Evolutionary conservation across 2,329 filamentous ascomycete genomes (phyloP).

Genomic region (Mariannaea sp.): DNA sequence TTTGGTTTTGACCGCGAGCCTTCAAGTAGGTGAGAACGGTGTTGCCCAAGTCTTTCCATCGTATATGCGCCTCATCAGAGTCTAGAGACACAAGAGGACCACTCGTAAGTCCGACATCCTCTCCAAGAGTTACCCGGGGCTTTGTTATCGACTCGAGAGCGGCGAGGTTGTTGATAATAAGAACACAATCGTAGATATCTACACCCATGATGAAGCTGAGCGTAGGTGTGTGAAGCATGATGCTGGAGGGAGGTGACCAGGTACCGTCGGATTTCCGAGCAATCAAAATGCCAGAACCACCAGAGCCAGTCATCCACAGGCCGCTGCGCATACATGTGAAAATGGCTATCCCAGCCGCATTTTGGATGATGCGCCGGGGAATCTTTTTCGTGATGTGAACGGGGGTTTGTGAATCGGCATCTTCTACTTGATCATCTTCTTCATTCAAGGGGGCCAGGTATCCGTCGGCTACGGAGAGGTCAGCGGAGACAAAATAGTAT

Average conservation of each 20-base stretch:
- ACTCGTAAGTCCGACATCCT: constrained; percentile 75
- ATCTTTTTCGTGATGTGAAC: constrained; percentile 76
- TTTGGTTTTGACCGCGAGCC: constrained; percentile 59
- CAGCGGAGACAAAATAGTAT: constrained; percentile 23
- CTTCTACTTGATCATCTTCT: constrained; percentile 39
- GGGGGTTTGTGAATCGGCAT: constrained; percentile 52
- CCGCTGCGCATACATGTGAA: constrained; percentile 97
- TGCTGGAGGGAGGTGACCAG: constrained; percentile 90
- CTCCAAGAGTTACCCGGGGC: constrained; percentile 77
- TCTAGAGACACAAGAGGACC: constrained; percentile 71
- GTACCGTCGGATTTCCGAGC: constrained; percentile 82
- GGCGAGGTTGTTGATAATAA: constrained; percentile 86
- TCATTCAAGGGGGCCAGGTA: constrained; percentile 55
- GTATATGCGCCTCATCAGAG: constrained; percentile 55
- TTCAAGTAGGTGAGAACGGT: constrained; percentile 65
- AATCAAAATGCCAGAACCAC: constrained; percentile 85
- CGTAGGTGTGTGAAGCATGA: constrained; percentile 86
- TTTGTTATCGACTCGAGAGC: constrained; percentile 85
- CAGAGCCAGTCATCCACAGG: constrained; percentile 88
- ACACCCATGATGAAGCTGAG: constrained; percentile 89
- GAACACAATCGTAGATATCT: constrained; percentile 94
- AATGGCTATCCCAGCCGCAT: constrained; percentile 87
- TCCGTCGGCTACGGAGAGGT: constrained; percentile 54
- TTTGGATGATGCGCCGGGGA: constrained; percentile 80
- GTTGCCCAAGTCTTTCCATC: constrained; percentile 58